Base-by-base conservation (phyloP, 441 rosid genomes). In the Gossypium schwendimanii region DNA sequence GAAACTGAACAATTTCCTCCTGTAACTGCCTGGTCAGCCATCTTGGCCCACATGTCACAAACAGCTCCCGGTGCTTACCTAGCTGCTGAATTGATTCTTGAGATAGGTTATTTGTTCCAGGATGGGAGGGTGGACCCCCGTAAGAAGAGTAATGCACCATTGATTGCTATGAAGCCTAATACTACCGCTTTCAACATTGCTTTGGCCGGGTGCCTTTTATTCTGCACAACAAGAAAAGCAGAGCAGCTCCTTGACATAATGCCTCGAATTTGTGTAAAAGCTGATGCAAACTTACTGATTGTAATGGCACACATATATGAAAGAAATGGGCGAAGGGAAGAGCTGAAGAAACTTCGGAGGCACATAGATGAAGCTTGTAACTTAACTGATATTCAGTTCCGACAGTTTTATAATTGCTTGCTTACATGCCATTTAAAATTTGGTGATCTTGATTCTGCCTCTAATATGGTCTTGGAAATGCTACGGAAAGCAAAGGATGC, bases 141-240 rank as follows among this genome's bases (percentile, higher is more conserved):
- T 65, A 94, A 92, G 73, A 94, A 87, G 86, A 78, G 81, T 75
- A 94, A 94, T 71, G 85, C 89, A 1, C 86, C 91, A 63, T 79
- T 94, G 78, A 86, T 94, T 80, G 87, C 88, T 28, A 92, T 88
- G 98, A 94, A 86, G 87, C 98, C 97, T 73, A 87, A 88, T 75
- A 80, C 94, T 3, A 80, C 58, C 62, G 77, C 89, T 55, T 80
- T 90, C 80, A 92, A 87, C 81, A 76, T 87, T 78, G 97, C 89
- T 78, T 81, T 94, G 78, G 86, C 91, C 6, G 93, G 97, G 31
- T 90, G 97, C 79, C 82, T 92, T 66, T 71, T 90, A 89, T 92
- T 84, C 69, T 92, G 88, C 72, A 84, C 83, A 59, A 86, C 97
- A 18, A 84, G 97, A 73, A 94, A 94, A 83, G 95, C 97, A 8